phyloP scores from a whole-genome alignment of 2,329 filamentous ascomycete genomes.

The Allantophomopsis cytisporea region DNA sequence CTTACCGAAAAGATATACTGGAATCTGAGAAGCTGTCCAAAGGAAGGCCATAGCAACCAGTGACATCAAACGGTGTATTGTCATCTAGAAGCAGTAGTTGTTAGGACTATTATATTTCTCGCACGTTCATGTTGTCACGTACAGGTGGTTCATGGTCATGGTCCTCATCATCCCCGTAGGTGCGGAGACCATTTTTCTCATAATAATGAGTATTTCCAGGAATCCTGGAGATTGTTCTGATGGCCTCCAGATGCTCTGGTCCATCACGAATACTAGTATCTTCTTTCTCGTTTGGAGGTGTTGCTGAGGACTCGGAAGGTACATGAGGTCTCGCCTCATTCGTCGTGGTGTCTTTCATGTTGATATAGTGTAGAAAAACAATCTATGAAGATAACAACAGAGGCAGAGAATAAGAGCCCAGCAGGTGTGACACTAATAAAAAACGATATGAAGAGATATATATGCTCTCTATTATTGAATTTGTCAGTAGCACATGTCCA shows the following conservation, averaged over 20 bases:
- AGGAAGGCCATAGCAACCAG: slow-evolving; percentile 43
- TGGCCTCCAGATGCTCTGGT: slow-evolving; percentile 7
- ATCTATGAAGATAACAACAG: too few species aligned
- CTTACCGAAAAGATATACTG: slow-evolving; percentile 33
- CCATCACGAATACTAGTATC: not conserved
- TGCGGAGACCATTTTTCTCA: slow-evolving; percentile 28
- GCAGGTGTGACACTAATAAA: too few species aligned
- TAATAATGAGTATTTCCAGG: slow-evolving; percentile 24
- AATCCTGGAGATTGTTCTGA: slow-evolving; percentile 10
- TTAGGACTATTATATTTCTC: too few species aligned
- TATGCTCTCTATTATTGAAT: too few species aligned
- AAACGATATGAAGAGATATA: too few species aligned
- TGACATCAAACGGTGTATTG: slow-evolving; percentile 32
- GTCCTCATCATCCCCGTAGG: slow-evolving; percentile 28
- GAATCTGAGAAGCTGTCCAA: slow-evolving; percentile 46
- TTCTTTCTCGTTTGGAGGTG: slow-evolving; percentile 11
- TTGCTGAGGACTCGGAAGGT: slow-evolving; percentile 5
- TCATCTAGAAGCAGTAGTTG: slow-evolving; percentile 16
- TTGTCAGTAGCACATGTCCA: too few species aligned
- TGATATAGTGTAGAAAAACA: not conserved
- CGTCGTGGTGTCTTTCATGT: not conserved
- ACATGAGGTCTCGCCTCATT: not conserved
- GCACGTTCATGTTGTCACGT: slow-evolving; percentile 5
- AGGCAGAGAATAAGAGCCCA: too few species aligned
- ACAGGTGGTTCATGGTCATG: slow-evolving; percentile 31